A percentile compares a stretch with the other conserved stretches of the same genome.
phyloP scores from a whole-genome alignment of 2,329 filamentous ascomycete genomes.

The Curvularia sp. region DNA sequence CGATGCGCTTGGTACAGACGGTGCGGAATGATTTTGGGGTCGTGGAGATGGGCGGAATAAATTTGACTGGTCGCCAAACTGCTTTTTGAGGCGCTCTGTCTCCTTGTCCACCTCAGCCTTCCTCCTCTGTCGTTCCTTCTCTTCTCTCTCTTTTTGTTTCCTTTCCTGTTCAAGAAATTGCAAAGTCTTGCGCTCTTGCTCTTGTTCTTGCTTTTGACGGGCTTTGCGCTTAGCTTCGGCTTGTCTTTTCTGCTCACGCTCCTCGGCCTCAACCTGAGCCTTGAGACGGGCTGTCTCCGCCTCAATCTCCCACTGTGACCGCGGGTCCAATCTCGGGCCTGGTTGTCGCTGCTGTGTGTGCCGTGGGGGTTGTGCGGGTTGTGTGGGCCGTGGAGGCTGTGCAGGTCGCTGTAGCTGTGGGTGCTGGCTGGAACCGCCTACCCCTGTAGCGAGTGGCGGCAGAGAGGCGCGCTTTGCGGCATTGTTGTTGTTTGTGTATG shows the following conservation, averaged over 20 bases:
- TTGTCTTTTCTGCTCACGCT: constrained; percentile 56
- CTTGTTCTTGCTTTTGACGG: constrained; percentile 64
- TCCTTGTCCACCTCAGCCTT: constrained; percentile 70
- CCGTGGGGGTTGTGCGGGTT: constrained; percentile 4
- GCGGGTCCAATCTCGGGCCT: constrained; percentile 53
- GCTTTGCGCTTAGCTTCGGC: constrained; percentile 58
- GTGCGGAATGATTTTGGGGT: constrained; percentile 33
- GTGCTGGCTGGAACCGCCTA: constrained; percentile 24
- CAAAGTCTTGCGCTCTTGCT: constrained; percentile 54
- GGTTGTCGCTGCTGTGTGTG: constrained; percentile 18
- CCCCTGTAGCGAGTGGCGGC: constrained; percentile 37
- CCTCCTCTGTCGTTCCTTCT: constrained; percentile 64
- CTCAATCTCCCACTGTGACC: constrained; percentile 60
- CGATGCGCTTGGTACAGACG: constrained; percentile 27
- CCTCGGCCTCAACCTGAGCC: constrained; percentile 54
- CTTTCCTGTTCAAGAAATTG: constrained; percentile 47
- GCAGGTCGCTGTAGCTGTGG: constrained; percentile 10
- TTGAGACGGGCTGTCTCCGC: constrained; percentile 58
- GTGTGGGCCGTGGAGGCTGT: constrained; percentile 5
- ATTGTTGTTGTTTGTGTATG: constrained; percentile 19
- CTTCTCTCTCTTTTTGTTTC: constrained; percentile 69
- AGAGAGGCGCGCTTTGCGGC: constrained; percentile 40
- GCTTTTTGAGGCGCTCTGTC: constrained; percentile 72
- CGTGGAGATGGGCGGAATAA: constrained; percentile 32
- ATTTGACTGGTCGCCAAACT: constrained; percentile 64